phyloP scores from a whole-genome alignment of 1,139 yeast species.

The Yamadazyma atlantica region DNA sequence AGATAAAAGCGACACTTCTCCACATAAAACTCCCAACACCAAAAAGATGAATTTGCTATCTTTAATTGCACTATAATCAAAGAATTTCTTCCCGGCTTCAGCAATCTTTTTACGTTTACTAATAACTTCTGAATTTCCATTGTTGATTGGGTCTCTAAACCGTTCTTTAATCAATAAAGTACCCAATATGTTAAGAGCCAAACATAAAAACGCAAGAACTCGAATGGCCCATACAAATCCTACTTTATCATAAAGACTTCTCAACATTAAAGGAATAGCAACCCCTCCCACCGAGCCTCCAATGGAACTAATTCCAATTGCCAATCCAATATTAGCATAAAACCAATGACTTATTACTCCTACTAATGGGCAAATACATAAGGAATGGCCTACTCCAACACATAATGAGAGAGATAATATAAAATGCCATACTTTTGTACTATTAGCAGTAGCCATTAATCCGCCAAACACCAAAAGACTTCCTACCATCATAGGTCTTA shows the following conservation, averaged over 20 bases:
- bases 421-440: constrained; percentile 52
- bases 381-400: constrained; percentile 56
- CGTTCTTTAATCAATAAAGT: constrained; percentile 50
- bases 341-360: constrained; percentile 65
- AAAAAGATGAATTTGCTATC: constrained; percentile 24
- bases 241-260: constrained; percentile 48
- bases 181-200: constrained; percentile 39
- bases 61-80: constrained; percentile 25
- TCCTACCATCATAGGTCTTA: constrained; percentile 43
- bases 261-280: constrained; percentile 57
- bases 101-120: constrained; percentile 3
- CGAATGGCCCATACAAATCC: constrained; percentile 68
- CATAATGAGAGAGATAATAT: constrained; percentile 48
- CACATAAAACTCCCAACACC: constrained; percentile 42
- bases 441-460: constrained; percentile 50
- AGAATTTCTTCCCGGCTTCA: constrained; percentile 15
- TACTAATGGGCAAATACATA: constrained; percentile 56
- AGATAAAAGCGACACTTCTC: constrained; percentile 58
- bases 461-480: constrained; percentile 46
- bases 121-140: constrained; percentile 1
- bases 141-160: constrained; percentile 16
- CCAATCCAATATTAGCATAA: constrained; percentile 49
- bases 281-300: constrained; percentile 70
- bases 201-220: constrained; percentile 49
- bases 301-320: constrained; percentile 56